Evolutionary conservation across 1,284 basidiomycete species (phyloP), one percentile per base, ranked within the genome.

Genomic region (Athelia psychrophila): DNA sequence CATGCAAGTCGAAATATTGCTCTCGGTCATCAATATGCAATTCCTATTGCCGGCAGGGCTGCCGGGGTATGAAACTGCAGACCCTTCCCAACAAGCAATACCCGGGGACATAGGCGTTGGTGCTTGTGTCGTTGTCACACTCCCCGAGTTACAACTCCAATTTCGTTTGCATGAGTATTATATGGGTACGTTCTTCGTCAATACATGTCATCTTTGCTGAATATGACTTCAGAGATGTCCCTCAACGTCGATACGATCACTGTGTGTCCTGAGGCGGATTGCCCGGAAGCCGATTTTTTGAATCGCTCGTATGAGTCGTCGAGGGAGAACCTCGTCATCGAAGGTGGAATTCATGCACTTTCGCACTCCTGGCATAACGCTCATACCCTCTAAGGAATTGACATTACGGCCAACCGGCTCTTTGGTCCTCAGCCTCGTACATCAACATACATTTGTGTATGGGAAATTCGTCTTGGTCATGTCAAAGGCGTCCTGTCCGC

Each of bases 351-450:
- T 23, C 42, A 18, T 27, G 6, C 47, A 20, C 12, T 8, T 9
- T 35, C 32, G 44, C 30, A 44, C 23, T 47, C 5, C 27, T 8
- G n/a, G 5, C 38, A n/a, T 16, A n/a, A 42, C 25, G 49, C 46
- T 47, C 19, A 24, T 32, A 40, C 45, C 49, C 45, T 48, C 19
- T 19, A 54, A 92, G 90, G 90, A 9, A 68, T 96, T 54, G 83
- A 90, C 54, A 81, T 97, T 51, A 82, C 83, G 22, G 87, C 91
- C 1, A 84, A 95, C 64, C 83, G 94, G 32, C 71, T 97, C 13
- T 95, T 96, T 61, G 94, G 94, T 3, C 90, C 91, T 10, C 83
- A 85, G 53, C 94, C 94, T 2, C 78, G 80, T n/a, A 90, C 88
- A 0, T 72, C 88, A 1, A 88, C 93, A 0, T 97, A 97, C 63